Conservation (phyloP, 768 basidiomycete species). For the Scleroderma bovista region DNA sequence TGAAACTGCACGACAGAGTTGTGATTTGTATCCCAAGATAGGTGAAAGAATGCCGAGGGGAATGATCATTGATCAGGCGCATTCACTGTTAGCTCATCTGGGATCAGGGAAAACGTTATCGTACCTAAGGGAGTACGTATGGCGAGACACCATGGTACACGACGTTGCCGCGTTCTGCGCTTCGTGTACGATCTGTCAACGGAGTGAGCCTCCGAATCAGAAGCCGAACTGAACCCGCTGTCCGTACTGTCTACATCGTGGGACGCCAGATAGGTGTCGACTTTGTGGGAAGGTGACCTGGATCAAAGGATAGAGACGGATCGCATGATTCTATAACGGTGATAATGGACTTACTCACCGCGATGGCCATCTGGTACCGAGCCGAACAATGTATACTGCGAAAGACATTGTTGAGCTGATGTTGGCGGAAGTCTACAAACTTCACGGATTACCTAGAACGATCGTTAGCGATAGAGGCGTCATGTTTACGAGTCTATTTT, state of each 20-base stretch:
- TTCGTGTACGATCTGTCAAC: constrained; percentile 13
- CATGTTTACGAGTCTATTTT: no score
- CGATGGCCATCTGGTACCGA: constrained; percentile 19
- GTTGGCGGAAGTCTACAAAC: no score
- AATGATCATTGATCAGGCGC: constrained; percentile 32
- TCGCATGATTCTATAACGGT: constrained; percentile 25
- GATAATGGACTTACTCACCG: constrained; percentile 11
- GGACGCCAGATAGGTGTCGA: constrained; percentile 37
- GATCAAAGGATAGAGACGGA: neutral
- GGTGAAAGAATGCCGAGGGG: no score
- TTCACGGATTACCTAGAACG: constrained; percentile 33
- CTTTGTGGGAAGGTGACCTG: constrained; percentile 34
- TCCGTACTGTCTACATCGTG: constrained; percentile 27
- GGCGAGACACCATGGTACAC: constrained; percentile 33
- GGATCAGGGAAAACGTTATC: constrained; percentile 29
- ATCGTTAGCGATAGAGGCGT: no score
- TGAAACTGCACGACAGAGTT: no score
- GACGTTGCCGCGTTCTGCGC: constrained; percentile 25
- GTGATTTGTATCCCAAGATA: no score
- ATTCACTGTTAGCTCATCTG: constrained; percentile 35
- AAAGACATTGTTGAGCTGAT: constrained; percentile 33
- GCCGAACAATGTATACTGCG: constrained; percentile 23
- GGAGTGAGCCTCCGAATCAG: constrained; percentile 18
- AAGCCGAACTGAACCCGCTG: constrained; percentile 22
- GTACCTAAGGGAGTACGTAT: constrained; percentile 30